phyloP scores from a whole-genome alignment of 805 yeast genomes.

The Candida pseudofarinosa region DNA sequence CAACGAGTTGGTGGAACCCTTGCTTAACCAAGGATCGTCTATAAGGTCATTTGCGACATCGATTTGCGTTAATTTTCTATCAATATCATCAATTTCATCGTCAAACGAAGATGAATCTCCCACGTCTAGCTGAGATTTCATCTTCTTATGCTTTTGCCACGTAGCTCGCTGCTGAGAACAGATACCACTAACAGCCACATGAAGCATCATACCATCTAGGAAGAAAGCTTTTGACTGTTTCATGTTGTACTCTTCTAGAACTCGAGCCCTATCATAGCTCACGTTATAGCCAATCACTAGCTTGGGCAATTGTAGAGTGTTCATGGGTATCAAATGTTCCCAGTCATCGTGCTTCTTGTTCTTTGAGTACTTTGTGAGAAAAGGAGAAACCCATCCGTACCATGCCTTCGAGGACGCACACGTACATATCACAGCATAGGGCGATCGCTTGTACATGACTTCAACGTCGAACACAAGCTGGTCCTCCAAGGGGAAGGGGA shows the following conservation, averaged over 20 bases:
- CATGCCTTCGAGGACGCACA: constrained; percentile 77
- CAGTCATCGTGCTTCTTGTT: constrained; percentile 27
- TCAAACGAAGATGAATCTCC: constrained; percentile 11
- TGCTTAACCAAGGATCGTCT: constrained; percentile 82
- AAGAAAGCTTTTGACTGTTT: constrained; percentile 67
- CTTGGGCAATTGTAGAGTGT: constrained; percentile 43
- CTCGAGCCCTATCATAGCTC: constrained; percentile 84
- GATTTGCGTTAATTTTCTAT: constrained; percentile 11
- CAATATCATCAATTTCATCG: constrained; percentile 4
- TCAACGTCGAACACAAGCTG: constrained; percentile 87
- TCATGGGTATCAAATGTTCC: constrained; percentile 76
- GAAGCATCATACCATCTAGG: constrained; percentile 90
- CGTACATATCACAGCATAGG: constrained; percentile 75
- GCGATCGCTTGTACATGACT: constrained; percentile 69
- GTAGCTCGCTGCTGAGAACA: constrained; percentile 85
- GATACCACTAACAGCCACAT: constrained; percentile 86
- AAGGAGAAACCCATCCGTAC: constrained; percentile 96
- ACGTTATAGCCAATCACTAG: constrained; percentile 87
- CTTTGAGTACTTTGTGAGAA: constrained; percentile 50
- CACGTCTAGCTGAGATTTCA: constrained; percentile 15
- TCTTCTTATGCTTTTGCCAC: constrained; percentile 60
- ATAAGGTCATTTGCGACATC: constrained; percentile 27
- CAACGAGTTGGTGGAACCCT: constrained; percentile 74
- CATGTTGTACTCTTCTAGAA: constrained; percentile 76
- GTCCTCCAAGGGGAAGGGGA: constrained; percentile 67